Base-by-base conservation (phyloP, 495 filamentous ascomycete species). In the Antarctomyces pellizariae region DNA sequence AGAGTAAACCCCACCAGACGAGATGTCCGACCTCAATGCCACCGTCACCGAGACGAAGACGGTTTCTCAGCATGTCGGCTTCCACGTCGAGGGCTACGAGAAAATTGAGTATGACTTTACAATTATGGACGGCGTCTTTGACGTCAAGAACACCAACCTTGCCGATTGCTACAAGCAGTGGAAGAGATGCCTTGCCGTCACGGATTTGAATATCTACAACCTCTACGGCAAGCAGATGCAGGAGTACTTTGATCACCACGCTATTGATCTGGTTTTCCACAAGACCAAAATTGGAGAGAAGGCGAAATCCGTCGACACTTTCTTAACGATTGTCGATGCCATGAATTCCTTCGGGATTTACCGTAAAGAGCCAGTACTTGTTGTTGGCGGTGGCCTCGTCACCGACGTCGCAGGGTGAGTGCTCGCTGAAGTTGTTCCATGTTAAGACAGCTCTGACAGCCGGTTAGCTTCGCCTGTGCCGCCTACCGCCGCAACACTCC, bases 71-170 rank as follows among this genome's bases (percentile, higher is more conserved):
- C 32, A 39, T 24, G 25, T 32, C 16, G 65, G 64, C 11, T 69
- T 69, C 41, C 60, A 65, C 28, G 64, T 71, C 25, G 55, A 59
- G 30, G 67, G 67, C 14, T 66, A 64, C 33, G 67, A 71, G 46
- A 71, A 64, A 41, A 70, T 72, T 36, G 56, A 62, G 28, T 71
- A 72, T 39, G 65, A 69, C 34, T 72, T 73, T 45, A 54, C 58
- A 16, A 72, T 72, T 44, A 46, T 71, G 9, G 65, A 72, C 33
- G 58, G 52, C n/a, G 49, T 71, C 25, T 72, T 73, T 41, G 38
- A 63, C 35, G 33, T 39, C 1, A 30, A 50, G 25, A 64, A 67
- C 19, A 17, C 38, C 2, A 46, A 68, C 19, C 52, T 71, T 3
- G 65, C 62, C 4, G 41, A 61, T 7, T 60, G 57, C 41, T 72